Conservation (phyloP, 2,329 filamentous ascomycete genomes). For the Chaetothyriales sp. region DNA sequence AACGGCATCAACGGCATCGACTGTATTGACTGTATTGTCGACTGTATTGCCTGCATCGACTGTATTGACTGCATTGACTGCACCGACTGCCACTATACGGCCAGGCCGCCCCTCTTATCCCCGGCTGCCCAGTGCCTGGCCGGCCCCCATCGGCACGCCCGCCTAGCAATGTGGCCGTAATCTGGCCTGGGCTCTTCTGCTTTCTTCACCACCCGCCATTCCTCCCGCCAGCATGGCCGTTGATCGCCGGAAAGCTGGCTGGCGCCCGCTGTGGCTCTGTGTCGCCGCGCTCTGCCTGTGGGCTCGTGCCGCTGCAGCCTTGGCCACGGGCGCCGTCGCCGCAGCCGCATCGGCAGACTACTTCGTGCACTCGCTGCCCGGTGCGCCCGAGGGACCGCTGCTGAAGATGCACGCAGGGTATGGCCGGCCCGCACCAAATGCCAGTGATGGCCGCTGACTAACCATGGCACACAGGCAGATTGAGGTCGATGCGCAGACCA, state of each 20-base stretch:
- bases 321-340: slow-evolving; percentile 23
- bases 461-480: slow-evolving; percentile 56
- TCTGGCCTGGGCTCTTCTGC: background rate
- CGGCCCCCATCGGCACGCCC: background rate
- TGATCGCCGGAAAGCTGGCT: background rate
- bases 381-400: slow-evolving; percentile 61
- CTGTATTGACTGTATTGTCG: too few relatives aligned
- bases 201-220: background rate
- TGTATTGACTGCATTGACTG: too few relatives aligned
- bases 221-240: background rate
- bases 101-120: too few relatives aligned
- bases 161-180: background rate
- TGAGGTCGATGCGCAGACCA: slow-evolving; percentile 68
- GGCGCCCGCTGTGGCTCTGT: background rate
- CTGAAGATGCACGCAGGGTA: slow-evolving; percentile 98
- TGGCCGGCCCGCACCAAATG: slow-evolving; percentile 24
- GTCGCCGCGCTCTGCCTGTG: slow-evolving; percentile 4
- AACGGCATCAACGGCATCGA: too few relatives aligned
- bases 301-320: slow-evolving; percentile 2
- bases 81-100: too few relatives aligned
- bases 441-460: slow-evolving; percentile 5
- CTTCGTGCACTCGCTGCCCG: slow-evolving; percentile 73
- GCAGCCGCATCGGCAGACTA: slow-evolving; percentile 63
- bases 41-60: too few relatives aligned
- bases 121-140: too few relatives aligned